Base-by-base conservation (phyloP, 2,329 filamentous ascomycete species). In the Hypoxylon rubiginosum region DNA sequence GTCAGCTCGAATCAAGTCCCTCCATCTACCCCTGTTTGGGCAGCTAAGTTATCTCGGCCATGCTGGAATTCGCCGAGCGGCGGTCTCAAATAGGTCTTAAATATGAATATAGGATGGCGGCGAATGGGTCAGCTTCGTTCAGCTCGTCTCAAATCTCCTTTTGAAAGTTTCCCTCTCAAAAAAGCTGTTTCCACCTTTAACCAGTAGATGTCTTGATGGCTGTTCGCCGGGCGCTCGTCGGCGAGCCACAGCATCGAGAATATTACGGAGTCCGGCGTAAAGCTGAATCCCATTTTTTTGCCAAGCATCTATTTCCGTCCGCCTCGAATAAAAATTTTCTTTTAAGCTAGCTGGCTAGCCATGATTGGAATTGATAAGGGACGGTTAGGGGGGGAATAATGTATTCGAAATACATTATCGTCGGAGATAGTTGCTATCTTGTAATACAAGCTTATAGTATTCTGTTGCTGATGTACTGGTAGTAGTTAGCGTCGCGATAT, bases 11-110 rank as follows among this genome's bases (percentile, higher is more conserved):
- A 13, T 24, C 8, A 32, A 19, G 13, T 19, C 48, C 28, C 3
- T 32, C 30, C 2, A 28, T 19, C n/a, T 36, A 52, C 30, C 34
- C 17, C 24, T 30, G 26, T 32, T 32, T 30, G 10, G 26, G 26
- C 15, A 50, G 46, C 46, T 17, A 50, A 17, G 24, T 50, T 50
- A 50, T 50, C 46, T 50, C 50, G 36, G 51, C 43, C 8, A 15
- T 17, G 30, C 26, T 50, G 46, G 15, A 48, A 50, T 30, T 50
- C 24, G 26, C 24, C 46, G 46, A 50, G 46, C 26, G 46, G 46
- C 45, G 19, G 45, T 28, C 21, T 50, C 46, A 8, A 19, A 50
- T 15, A 15, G 26, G 7, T 24, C 21, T 24, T 4, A 24, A 24
- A 2, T 24, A 24, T 24, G 7, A 17, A 49, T 49, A 26, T 15